Percentiles rank a stretch among this genome's conserved stretches.
phyloP scores from a whole-genome alignment of 805 yeast species.

The Sugiyamaella qingdaonensis region DNA sequence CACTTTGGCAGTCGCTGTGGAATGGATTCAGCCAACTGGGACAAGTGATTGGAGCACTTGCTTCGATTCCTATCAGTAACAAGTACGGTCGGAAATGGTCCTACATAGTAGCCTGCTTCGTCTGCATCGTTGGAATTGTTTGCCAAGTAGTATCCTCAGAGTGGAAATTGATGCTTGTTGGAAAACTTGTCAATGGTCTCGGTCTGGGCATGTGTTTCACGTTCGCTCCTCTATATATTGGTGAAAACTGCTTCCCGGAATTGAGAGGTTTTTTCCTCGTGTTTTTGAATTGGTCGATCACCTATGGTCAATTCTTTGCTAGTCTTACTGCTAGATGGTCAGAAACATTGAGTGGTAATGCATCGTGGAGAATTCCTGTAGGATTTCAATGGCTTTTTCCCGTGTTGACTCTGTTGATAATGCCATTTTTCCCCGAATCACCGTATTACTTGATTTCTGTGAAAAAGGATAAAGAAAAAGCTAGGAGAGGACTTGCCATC shows the following conservation, averaged over 20 bases:
- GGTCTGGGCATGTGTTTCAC: constrained; percentile 10
- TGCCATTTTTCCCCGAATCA: constrained; percentile 10
- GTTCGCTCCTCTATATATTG: constrained; percentile 5
- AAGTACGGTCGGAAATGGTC: constrained; percentile 3
- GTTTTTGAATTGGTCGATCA: constrained; percentile 7
- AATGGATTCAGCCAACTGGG: constrained; percentile 8
- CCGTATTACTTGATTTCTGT: not conserved
- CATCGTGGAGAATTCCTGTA: constrained; percentile 4
- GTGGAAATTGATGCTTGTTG: constrained; percentile 9
- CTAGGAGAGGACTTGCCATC: not conserved
- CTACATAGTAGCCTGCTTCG: not conserved
- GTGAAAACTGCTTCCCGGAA: constrained; percentile 1
- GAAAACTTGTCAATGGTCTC: constrained; percentile 4
- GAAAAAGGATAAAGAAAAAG: not conserved
- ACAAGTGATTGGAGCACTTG: constrained; percentile 4
- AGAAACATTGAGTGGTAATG: not conserved
- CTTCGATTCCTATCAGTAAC: not conserved
- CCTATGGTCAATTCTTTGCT: constrained; percentile 11
- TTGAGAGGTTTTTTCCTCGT: constrained; percentile 6
- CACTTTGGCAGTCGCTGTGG: constrained; percentile 9
- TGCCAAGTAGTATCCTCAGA: constrained; percentile 4
- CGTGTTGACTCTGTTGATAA: not conserved
- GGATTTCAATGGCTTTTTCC: constrained; percentile 9
- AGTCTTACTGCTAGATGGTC: constrained; percentile 7
- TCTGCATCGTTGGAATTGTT: constrained; percentile 5